Conservation (phyloP, 129 eudicot genomes). For the Oenanthe sinensis region DNA sequence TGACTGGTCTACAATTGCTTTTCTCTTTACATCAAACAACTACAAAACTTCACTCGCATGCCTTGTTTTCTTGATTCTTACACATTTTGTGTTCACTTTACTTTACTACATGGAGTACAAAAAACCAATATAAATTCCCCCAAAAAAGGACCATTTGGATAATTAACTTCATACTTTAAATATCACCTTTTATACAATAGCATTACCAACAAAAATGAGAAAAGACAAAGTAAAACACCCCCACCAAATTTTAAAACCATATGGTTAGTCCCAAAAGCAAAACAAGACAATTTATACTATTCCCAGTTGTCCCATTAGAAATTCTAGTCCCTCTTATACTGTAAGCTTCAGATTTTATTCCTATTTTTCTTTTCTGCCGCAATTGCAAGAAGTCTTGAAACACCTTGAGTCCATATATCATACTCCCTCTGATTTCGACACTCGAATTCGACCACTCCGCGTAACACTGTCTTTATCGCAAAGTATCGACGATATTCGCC, state of each 20-base stretch:
- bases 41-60: background rate
- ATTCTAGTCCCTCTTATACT: background rate
- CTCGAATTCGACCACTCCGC: constrained; percentile 87
- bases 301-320: background rate
- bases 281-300: background rate
- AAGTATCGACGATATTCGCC: constrained; percentile 68
- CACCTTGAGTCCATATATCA: constrained; percentile 91
- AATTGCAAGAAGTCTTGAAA: constrained; percentile 63
- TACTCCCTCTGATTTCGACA: constrained; percentile 74
- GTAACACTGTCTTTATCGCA: constrained; percentile 63
- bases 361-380: constrained; percentile 64
- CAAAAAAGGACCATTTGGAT: constrained; percentile 17
- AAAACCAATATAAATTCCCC: constrained; percentile 12
- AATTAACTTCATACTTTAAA: constrained; percentile 11
- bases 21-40: constrained; percentile 4
- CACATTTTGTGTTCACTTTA: constrained; percentile 1
- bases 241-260: constrained; percentile 22
- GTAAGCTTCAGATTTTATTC: constrained; percentile 18
- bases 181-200: constrained; percentile 19
- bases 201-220: background rate
- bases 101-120: background rate
- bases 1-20: background rate
- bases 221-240: constrained; percentile 16
- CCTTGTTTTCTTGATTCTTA: background rate
- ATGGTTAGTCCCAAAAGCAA: constrained; percentile 18